These are phyloP conservation scores for Wickerhamomyces ciferrii DNA, from an alignment of 805 yeast genomes.

Conservation along the genomic window DNA sequence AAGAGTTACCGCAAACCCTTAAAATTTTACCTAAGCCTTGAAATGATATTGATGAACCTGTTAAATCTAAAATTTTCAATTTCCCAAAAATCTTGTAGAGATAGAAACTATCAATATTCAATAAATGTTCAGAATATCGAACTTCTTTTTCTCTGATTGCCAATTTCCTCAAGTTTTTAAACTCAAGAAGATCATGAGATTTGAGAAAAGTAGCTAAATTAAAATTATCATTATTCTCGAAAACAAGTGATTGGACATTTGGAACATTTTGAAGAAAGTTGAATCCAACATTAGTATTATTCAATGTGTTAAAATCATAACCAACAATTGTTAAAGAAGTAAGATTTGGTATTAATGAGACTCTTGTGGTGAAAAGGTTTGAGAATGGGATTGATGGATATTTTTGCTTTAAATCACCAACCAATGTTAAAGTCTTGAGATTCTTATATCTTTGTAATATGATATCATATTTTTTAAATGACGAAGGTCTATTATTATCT, in stretches of 20 bases:
- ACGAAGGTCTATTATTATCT: not conserved
- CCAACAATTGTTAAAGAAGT: constrained; percentile 14
- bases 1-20: constrained; percentile 5
- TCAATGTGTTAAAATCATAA: constrained; percentile 13
- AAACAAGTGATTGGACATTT: constrained; percentile 8
- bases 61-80: constrained; percentile 13
- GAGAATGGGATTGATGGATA: constrained; percentile 15
- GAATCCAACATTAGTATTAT: constrained; percentile 10
- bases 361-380: constrained; percentile 11
- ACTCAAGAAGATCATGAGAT: constrained; percentile 11
- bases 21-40: constrained; percentile 14
- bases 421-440: constrained; percentile 9
- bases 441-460: constrained; percentile 2
- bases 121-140: constrained; percentile 11
- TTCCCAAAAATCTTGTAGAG: constrained; percentile 10
- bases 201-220: constrained; percentile 12
- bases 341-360: constrained; percentile 10
- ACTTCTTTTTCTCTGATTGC: constrained; percentile 15
- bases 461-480: constrained; percentile 3
- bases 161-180: constrained; percentile 9
- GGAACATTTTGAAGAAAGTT: constrained; percentile 19
- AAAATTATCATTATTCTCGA: constrained; percentile 17
- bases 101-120: constrained; percentile 7
- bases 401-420: constrained; percentile 13
- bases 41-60: constrained; percentile 19